These are phyloP conservation scores for Vigna unguiculata DNA, from an alignment of 306 rosid species.

Conservation along the genomic window DNA sequence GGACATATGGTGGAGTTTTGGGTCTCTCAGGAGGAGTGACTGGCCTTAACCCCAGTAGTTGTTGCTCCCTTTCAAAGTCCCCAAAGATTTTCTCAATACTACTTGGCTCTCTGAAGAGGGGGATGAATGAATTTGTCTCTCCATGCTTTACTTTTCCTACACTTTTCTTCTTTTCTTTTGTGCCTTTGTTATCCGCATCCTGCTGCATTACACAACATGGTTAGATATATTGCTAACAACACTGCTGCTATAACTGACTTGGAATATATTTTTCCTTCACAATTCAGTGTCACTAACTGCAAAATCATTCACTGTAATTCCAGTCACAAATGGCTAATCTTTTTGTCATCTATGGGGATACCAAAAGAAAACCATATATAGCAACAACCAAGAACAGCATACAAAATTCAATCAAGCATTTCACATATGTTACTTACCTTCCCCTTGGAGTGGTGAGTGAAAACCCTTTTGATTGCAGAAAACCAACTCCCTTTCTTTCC, in stretches of 20 bases:
- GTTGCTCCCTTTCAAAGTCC: constrained; percentile 95
- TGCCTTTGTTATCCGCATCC: constrained; percentile 76
- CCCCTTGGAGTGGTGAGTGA: constrained; percentile 83
- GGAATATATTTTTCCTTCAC: constrained; percentile 2
- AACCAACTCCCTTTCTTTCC: constrained; percentile 98
- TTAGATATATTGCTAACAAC: constrained; percentile 36
- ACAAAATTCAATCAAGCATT: background rate
- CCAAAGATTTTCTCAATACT: constrained; percentile 95
- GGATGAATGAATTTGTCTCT: constrained; percentile 88
- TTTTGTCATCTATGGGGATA: constrained; percentile 22
- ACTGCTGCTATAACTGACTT: constrained; percentile 15
- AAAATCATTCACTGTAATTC: constrained; percentile 15
- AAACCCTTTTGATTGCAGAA: constrained; percentile 89
- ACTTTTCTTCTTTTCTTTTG: constrained; percentile 88
- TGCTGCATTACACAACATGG: constrained; percentile 43
- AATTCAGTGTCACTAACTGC: constrained; percentile 7
- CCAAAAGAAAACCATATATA: constrained; percentile 14
- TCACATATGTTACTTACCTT: constrained; percentile 60
- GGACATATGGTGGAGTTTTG: constrained; percentile 66
- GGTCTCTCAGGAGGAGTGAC: constrained; percentile 73
- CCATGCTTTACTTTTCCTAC: constrained; percentile 74
- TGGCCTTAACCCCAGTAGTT: constrained; percentile 63
- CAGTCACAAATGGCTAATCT: constrained; percentile 21
- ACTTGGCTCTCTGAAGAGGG: constrained; percentile 92
- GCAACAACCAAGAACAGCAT: background rate